A percentile compares a stretch with the other conserved stretches of the same genome.
phyloP scores from a whole-genome alignment of 108 stramenopile genomes.

The Nitzschia inconspicua region DNA sequence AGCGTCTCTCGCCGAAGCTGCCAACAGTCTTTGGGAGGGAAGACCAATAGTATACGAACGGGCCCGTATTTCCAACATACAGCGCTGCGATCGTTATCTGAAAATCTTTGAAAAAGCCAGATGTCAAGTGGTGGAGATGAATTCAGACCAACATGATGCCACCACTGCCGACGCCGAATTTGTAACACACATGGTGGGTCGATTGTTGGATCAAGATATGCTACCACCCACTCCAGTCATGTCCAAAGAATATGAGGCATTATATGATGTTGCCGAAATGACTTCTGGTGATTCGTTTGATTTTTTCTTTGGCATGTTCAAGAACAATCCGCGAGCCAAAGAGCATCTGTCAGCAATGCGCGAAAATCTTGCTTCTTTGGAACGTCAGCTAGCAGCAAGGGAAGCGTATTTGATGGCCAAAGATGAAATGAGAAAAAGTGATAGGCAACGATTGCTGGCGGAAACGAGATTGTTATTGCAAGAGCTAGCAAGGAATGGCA shows the following conservation, averaged over 20 bases:
- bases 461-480: slow-evolving; percentile 84
- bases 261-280: slow-evolving; percentile 88
- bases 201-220: slow-evolving; percentile 79
- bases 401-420: slow-evolving; percentile 92
- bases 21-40: slow-evolving; percentile 68
- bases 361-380: slow-evolving; percentile 88
- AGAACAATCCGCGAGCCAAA: slow-evolving; percentile 83
- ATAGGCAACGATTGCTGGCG: slow-evolving; percentile 84
- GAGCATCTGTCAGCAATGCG: slow-evolving; percentile 68
- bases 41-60: slow-evolving; percentile 91
- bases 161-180: slow-evolving; percentile 94
- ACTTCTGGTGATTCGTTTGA: slow-evolving; percentile 90
- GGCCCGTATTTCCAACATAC: slow-evolving; percentile 67
- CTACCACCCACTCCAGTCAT: slow-evolving; percentile 87
- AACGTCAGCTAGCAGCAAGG: slow-evolving; percentile 90
- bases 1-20: background rate
- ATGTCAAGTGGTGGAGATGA: slow-evolving; percentile 91
- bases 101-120: slow-evolving; percentile 86
- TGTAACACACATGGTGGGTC: slow-evolving; percentile 92
- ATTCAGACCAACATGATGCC: slow-evolving; percentile 86
- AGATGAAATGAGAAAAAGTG: slow-evolving; percentile 84
- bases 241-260: slow-evolving; percentile 88
- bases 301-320: slow-evolving; percentile 95
- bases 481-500: slow-evolving; percentile 58
- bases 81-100: slow-evolving; percentile 80